Evolutionary conservation across 2,329 filamentous ascomycete species (phyloP), one percentile per base, ranked within the genome.

Genomic region (Monilinia laxa): DNA sequence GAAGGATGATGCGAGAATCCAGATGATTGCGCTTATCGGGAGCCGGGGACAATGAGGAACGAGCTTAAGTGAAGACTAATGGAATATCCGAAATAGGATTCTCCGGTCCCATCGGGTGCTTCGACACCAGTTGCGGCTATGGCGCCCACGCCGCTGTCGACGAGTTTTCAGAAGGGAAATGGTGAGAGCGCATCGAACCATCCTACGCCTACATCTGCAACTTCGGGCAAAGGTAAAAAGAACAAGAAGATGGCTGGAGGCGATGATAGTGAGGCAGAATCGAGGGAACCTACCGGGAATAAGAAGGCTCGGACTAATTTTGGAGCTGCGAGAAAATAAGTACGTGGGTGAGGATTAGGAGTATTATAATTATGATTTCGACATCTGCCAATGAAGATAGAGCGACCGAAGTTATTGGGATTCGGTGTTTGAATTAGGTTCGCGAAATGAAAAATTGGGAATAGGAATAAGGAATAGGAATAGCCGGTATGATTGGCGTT

Each of bases 221-320:
- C 80, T 11, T 80, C 80, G 14, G 75, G 75, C 42, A 80, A 70
- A 54, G 62, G 79, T 53, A 81, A 76, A 71, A 87, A 85, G 76
- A 82, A 83, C 70, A 83, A 83, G 75, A 85, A 83, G 73, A 80
- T 80, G 40, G 80, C 78, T 6, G 76, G 76, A 5, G 78, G 69
- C 4, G 79, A 85, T 35, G 86, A 88, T 67, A 88, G 85, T 76
- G 86, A 88, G 77, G 84, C 81, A 20, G 85, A 88, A 64, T 78
- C 80, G 28, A 71, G 77, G 59, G 82, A 83, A 66, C 62, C 57
- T 4, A 49, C n/a, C 7, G 58, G 58, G 14, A 51, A 51, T 25
- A 77, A 76, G 72, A 77, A 77, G 60, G 66, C 69, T 20, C 68
- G 75, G 64, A 74, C 75, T 31, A 73, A 73, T 64, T 76, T 75